Base-by-base conservation (phyloP, 345 rosid genomes). In the Erucastrum elatum region DNA sequence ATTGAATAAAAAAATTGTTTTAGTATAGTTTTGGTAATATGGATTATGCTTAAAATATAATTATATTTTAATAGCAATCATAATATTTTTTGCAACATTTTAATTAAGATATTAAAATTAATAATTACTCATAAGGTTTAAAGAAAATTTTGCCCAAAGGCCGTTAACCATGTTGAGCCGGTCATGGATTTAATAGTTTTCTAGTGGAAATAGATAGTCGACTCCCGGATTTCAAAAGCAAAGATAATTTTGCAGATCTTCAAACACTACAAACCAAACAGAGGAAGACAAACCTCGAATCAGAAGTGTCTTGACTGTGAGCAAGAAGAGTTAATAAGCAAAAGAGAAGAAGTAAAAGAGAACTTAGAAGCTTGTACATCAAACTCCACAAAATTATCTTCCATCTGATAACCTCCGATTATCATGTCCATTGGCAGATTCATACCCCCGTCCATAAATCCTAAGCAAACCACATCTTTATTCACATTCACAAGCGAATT, bases 401-500 rank as follows among this genome's bases (percentile, higher is more conserved):
- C 66, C 66, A 63, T 31, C 66, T 63, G 66, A 63, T 7, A 63
- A n/a, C 66, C 66, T 63, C 66, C 66, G 9, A 63, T 63, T 2
- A 63, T 27, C 66, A 63, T 63, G 34, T 3, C 64, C 41, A n/a
- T 4, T 25, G 25, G 3, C 25, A 63, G 41, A 6, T 63, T 31
- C 41, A 63, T 8, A 33, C 41, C 41, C 31, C 66, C 66, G 41
- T 63, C 66, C 41, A 63, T 4, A 63, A 63, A 63, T 8, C 66
- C 66, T 31, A 63, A 63, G 17, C 66, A 63, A 63, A 63, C 66
- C 66, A 63, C 66, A 31, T 31, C 66, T 63, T 63, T 31, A 31
- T 6, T 63, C 21, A 63, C 41, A 25, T 63, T 31, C 41, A 63
- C 66, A 31, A 63, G 41, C 41, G 66, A 63, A 6, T 31, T 63